A percentile compares a stretch with the other conserved stretches of the same genome.
These are phyloP conservation scores for Populus ilicifolia DNA, from an alignment of 345 rosid genomes.

Conservation along the genomic window DNA sequence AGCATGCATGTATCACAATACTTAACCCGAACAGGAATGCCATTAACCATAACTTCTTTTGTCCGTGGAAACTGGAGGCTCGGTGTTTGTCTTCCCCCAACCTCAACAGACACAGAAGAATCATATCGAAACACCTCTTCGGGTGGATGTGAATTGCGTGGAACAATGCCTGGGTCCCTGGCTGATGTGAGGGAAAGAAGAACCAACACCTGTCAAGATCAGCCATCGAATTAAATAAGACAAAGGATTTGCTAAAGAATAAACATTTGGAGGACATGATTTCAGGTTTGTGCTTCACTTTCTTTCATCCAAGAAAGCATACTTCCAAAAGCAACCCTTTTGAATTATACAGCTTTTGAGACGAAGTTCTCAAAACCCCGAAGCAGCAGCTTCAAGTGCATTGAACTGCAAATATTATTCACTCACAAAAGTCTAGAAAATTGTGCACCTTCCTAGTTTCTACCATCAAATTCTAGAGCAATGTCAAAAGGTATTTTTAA, in stretches of 20 bases:
- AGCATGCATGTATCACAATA: conserved; percentile 99
- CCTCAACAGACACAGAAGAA: conserved; percentile 50
- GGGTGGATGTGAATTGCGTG: conserved; percentile 90
- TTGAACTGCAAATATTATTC: background rate
- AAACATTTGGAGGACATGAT: background rate
- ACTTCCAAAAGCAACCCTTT: background rate
- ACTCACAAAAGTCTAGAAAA: background rate
- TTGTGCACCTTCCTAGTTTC: background rate
- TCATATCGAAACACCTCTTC: conserved; percentile 78
- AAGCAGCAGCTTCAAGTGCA: conserved; percentile 1
- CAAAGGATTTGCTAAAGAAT: background rate
- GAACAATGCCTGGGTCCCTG: conserved; percentile 91
- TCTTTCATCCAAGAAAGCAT: background rate
- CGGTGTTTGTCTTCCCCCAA: conserved; percentile 83
- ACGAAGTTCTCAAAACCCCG: background rate
- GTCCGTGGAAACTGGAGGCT: conserved; percentile 82
- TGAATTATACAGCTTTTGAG: background rate
- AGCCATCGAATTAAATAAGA: conserved; percentile 15
- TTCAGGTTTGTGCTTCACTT: background rate
- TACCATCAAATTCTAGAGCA: background rate
- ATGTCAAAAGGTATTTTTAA: background rate
- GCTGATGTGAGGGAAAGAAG: conserved; percentile 89
- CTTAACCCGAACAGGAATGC: conserved; percentile 76
- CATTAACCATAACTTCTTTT: conserved; percentile 78
- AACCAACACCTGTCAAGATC: conserved; percentile 62